A percentile compares a stretch with the other conserved stretches of the same genome.
Evolutionary conservation across 2,329 filamentous ascomycete genomes (phyloP).

Genomic region (Cordyceps militaris): DNA sequence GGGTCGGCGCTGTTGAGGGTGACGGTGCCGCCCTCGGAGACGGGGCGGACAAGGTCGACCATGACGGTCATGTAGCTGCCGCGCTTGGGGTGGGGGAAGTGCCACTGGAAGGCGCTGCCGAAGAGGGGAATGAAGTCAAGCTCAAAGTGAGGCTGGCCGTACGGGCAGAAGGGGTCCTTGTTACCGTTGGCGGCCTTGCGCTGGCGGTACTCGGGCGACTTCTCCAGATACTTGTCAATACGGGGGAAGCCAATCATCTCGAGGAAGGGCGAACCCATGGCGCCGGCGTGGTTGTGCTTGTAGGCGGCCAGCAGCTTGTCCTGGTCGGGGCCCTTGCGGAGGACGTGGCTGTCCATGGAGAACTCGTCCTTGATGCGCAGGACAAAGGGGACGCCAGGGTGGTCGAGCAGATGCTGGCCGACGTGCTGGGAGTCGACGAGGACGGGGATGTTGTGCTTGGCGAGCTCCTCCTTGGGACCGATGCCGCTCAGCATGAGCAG

Average conservation of each 20-base stretch:
- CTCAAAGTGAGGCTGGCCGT: conserved; percentile 54
- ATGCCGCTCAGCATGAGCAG: conserved; percentile 60
- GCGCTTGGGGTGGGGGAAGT: conserved; percentile 31
- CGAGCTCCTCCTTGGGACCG: conserved; percentile 46
- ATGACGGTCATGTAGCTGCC: conserved; percentile 52
- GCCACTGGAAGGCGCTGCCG: conserved; percentile 40
- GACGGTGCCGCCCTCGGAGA: conserved; percentile 37
- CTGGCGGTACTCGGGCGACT: conserved; percentile 38
- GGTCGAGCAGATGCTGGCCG: conserved; percentile 58
- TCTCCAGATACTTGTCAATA: conserved; percentile 47
- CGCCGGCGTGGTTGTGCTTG: conserved; percentile 30
- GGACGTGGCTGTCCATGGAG: conserved; percentile 33
- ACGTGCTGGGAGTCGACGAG: conserved; percentile 53
- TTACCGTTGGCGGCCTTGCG: conserved; percentile 35
- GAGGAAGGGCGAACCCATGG: conserved; percentile 34
- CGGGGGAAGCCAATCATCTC: conserved; percentile 50
- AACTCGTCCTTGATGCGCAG: conserved; percentile 25
- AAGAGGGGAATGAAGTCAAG: conserved; percentile 57
- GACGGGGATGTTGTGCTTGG: conserved; percentile 44
- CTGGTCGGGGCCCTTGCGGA: conserved; percentile 29
- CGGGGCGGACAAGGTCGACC: conserved; percentile 36
- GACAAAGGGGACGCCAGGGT: conserved; percentile 39
- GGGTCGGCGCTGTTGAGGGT: conserved; percentile 50
- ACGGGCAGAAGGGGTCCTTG: conserved; percentile 47
- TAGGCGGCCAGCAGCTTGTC: conserved; percentile 30